Evolutionary conservation across 139 green algal species (phyloP).

Genomic region (Volvox reticuliferus): DNA sequence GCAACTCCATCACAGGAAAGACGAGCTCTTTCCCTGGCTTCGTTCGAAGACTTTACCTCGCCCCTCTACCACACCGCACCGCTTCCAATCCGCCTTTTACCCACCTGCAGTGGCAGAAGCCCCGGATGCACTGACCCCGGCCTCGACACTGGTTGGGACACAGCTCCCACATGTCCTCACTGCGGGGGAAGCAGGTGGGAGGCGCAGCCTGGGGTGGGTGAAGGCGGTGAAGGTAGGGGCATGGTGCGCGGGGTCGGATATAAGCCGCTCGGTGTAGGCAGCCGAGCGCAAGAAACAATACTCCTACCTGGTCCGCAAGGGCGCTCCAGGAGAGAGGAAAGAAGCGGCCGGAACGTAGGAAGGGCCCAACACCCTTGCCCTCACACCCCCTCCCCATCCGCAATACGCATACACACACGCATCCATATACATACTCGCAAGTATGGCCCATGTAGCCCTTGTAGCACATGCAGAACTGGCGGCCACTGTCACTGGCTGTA

Average conservation of each 20-base stretch:
- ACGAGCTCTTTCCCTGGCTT: too few species aligned
- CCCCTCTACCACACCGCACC: too few species aligned
- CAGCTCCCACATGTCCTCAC: neutral
- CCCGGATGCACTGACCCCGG: slow-evolving; percentile 49
- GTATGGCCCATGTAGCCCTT: slow-evolving; percentile 30
- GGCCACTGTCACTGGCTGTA: neutral
- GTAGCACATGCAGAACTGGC: slow-evolving; percentile 37
- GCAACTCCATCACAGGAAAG: too few species aligned
- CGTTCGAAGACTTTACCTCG: too few species aligned
- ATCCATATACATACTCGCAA: neutral
- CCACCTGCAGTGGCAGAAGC: slow-evolving; percentile 62
- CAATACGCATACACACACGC: too few species aligned
- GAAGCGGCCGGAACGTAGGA: too few species aligned
- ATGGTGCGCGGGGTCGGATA: neutral
- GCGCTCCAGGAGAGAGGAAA: neutral
- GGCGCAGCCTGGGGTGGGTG: too few species aligned
- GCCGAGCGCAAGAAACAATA: neutral
- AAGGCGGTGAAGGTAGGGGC: too few species aligned
- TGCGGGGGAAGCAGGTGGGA: neutral
- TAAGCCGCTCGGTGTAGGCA: neutral
- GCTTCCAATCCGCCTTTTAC: neutral
- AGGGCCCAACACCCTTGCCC: too few species aligned
- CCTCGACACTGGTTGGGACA: slow-evolving; percentile 51
- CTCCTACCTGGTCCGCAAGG: neutral
- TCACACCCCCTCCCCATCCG: too few species aligned